A percentile compares a stretch with the other conserved stretches of the same genome.
These are phyloP conservation scores for Hansenula sp. DNA, from an alignment of 1,139 yeast species.

Conservation along the genomic window DNA sequence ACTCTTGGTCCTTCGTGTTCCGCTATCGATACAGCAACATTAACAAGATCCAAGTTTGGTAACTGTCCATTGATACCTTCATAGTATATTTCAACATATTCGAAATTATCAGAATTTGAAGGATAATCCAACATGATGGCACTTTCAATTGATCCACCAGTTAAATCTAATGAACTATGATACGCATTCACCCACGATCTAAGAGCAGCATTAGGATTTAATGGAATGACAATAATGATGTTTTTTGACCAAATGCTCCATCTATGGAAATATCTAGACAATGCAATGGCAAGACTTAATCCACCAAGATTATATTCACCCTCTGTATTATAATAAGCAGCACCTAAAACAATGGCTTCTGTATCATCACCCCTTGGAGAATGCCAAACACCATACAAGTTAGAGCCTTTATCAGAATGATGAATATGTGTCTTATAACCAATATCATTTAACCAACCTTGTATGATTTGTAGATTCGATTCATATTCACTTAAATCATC, in stretches of 20 bases:
- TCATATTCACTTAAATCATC: conserved; percentile 25
- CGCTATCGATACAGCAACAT: conserved; percentile 69
- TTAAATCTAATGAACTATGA: conserved; percentile 76
- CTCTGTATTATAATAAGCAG: conserved; percentile 76
- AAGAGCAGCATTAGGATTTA: conserved; percentile 64
- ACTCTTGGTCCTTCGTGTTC: conserved; percentile 72
- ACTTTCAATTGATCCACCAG: conserved; percentile 95
- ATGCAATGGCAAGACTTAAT: conserved; percentile 62
- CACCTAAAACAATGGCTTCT: conserved; percentile 87
- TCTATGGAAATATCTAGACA: conserved; percentile 75
- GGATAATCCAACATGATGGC: conserved; percentile 86
- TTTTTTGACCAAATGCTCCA: conserved; percentile 97
- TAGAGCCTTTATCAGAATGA: conserved; percentile 41
- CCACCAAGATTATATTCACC: conserved; percentile 73
- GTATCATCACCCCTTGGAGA: conserved; percentile 97
- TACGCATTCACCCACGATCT: conserved; percentile 94
- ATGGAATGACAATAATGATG: conserved; percentile 80
- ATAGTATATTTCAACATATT: conserved; percentile 69
- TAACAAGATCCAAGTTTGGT: conserved; percentile 87
- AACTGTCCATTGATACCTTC: conserved; percentile 94
- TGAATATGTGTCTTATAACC: conserved; percentile 69
- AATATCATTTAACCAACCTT: conserved; percentile 61
- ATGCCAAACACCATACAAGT: conserved; percentile 80
- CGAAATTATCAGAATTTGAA: conserved; percentile 61
- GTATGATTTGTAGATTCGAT: conserved; percentile 39